Percentiles rank a stretch among this genome's conserved stretches.
Conservation (phyloP, 2,329 filamentous ascomycete species). For the Fusarium solani-melongenae region DNA sequence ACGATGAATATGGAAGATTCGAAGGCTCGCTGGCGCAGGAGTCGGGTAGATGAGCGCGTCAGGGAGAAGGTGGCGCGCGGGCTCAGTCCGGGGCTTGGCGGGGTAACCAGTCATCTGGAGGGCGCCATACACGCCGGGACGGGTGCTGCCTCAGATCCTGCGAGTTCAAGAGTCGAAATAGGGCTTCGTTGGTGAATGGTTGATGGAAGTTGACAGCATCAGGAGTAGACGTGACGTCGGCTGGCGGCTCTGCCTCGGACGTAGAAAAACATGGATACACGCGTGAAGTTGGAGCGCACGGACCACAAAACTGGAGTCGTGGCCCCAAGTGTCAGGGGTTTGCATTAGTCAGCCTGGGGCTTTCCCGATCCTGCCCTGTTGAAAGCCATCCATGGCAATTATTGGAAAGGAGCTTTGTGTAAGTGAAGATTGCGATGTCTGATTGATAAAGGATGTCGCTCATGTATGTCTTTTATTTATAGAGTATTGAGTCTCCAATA, state of each 20-base stretch:
- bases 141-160: slow-evolving; percentile 13
- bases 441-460: neutral
- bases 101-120: slow-evolving; percentile 43
- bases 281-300: slow-evolving; percentile 54
- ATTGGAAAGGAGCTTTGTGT: neutral
- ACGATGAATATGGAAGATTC: slow-evolving; percentile 23
- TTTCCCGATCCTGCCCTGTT: neutral
- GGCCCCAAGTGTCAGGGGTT: neutral
- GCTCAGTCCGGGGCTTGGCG: slow-evolving; percentile 46
- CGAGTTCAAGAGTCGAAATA: slow-evolving; percentile 30
- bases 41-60: slow-evolving; percentile 40
- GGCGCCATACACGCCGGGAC: slow-evolving; percentile 25
- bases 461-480: neutral
- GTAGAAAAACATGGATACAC: slow-evolving; percentile 52
- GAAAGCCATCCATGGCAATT: slow-evolving; percentile 16
- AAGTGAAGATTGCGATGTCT: neutral
- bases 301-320: slow-evolving; percentile 23
- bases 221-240: slow-evolving; percentile 51
- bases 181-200: slow-evolving; percentile 38
- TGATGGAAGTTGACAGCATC: slow-evolving; percentile 45
- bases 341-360: slow-evolving; percentile 1
- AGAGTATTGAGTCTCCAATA: neutral
- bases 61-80: slow-evolving; percentile 45
- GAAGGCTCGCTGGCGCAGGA: slow-evolving; percentile 29
- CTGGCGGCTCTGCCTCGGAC: slow-evolving; percentile 29